Evolutionary conservation across 371 early-diverging fungal genomes (phyloP), one percentile per base, ranked within the genome.

Genomic region (Phascolomyces articulosus): DNA sequence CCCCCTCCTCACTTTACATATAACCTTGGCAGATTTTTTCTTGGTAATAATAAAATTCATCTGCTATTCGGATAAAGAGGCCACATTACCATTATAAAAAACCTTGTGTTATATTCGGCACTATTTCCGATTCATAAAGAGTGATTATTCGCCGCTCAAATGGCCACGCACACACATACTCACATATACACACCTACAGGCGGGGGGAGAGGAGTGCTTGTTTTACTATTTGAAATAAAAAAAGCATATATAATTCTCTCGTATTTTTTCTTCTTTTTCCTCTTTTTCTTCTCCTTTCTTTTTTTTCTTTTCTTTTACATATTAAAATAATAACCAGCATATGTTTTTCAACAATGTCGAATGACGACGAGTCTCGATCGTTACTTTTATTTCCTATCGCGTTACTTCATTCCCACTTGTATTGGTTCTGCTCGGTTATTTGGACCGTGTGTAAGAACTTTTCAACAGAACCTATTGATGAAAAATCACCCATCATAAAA

Each of bases 391-490:
- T 68, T 26, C 60, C 68, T 34, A 24, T 63, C 41, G 68, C 68
- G 7, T 10, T 63, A 10, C 28, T 68, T n/a, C 68, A 68, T 21
- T 58, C 68, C 7, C 68, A 60, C 31, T 20, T 68, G 2, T 68
- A 56, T 26, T 68, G 68, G 68, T 26, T 68, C 3, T 68, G 64
- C 24, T 68, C 68, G 3, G 63, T 64, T 29, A 54, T 68, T 4
- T 63, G 68, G 64, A 60, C 68, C 18, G 23, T 68, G 20, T 59
- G 64, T 44, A 48, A 55, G 23, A 15, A 51, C 56, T 28, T 48
- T 26, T 57, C 58, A 10, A 23, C 67, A 0, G 58, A 58, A 11
- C 41, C 51, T 21, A 54, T 51, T 27, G 40, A 41, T 9, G 16
- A 44, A n/a, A n/a, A n/a, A n/a, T n/a, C 44, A 44, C 8, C 44